Conservation (phyloP, 768 basidiomycete genomes). For the Psilocybe sp. region DNA sequence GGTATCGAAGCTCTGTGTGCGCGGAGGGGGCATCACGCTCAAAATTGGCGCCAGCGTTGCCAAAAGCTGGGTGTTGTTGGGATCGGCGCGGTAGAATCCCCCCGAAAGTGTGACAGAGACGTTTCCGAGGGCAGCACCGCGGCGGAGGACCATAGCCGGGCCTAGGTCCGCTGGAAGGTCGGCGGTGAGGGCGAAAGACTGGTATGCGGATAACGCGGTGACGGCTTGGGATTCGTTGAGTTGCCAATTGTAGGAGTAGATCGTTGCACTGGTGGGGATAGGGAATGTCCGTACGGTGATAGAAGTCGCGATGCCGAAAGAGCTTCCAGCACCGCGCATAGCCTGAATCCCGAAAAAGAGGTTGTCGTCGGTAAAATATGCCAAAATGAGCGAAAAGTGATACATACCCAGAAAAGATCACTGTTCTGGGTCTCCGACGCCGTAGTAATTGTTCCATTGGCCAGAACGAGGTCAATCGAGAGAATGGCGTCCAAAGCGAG, state of each 20-base stretch:
- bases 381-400: too few relatives aligned
- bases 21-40: conserved; percentile 25
- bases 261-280: conserved; percentile 34
- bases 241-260: conserved; percentile 36
- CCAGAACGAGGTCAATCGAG: conserved; percentile 39
- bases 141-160: conserved; percentile 28
- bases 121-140: conserved; percentile 23
- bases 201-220: conserved; percentile 28
- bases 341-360: conserved; percentile 23
- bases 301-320: conserved; percentile 39
- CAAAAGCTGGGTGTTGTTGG: conserved; percentile 17
- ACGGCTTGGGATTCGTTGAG: conserved; percentile 29
- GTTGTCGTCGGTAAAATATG: too few relatives aligned
- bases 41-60: conserved; percentile 33
- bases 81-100: conserved; percentile 32
- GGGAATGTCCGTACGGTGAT: conserved; percentile 35
- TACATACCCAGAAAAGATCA: conserved; percentile 52
- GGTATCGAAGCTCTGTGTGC: conserved; percentile 20
- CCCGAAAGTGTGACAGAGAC: conserved; percentile 31
- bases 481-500: conserved; percentile 45
- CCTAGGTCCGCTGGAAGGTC: conserved; percentile 33
- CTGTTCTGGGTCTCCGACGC: conserved; percentile 33
- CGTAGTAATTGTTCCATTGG: conserved; percentile 39
- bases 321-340: conserved; percentile 36
- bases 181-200: conserved; percentile 28